phyloP scores from a whole-genome alignment of 2,329 filamentous ascomycete genomes.

The Neonectria punicea region DNA sequence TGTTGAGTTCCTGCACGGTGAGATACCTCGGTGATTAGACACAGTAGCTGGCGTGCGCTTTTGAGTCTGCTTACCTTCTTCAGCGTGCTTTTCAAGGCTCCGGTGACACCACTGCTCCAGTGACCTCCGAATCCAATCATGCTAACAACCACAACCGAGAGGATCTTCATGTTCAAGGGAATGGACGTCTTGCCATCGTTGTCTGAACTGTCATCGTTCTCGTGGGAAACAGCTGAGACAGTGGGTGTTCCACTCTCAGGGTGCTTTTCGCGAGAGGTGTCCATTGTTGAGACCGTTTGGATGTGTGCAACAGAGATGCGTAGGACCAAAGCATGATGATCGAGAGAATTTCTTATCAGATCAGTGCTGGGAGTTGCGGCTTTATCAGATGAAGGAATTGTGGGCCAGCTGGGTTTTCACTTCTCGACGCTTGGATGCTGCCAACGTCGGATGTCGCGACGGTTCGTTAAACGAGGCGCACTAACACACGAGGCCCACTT shows the following conservation, averaged over 20 bases:
- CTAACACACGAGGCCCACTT: constrained; percentile 19
- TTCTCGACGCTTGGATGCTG: not conserved
- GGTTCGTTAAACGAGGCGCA: constrained; percentile 7
- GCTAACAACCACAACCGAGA: constrained; percentile 60
- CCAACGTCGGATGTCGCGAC: not conserved
- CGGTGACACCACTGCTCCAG: constrained; percentile 70
- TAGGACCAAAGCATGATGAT: constrained; percentile 8
- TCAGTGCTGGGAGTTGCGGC: constrained; percentile 13
- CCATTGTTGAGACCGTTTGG: constrained; percentile 14
- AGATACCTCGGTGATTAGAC: not conserved
- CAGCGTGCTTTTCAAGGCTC: constrained; percentile 69
- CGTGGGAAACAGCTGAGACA: constrained; percentile 20
- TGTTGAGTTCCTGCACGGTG: constrained; percentile 58
- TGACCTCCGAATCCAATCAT: constrained; percentile 68
- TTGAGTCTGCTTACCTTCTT: constrained; percentile 56
- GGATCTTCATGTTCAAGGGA: constrained; percentile 45
- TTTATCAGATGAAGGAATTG: constrained; percentile 40
- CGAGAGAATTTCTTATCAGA: constrained; percentile 15
- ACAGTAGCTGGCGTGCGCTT: fast-evolving
- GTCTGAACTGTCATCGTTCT: constrained; percentile 28
- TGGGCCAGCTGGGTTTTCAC: constrained; percentile 23
- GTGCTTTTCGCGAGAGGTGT: constrained; percentile 10
- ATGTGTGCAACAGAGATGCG: not conserved
- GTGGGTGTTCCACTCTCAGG: constrained; percentile 12
- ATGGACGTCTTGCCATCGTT: constrained; percentile 38